Evolutionary conservation across 768 basidiomycete genomes (phyloP).

Genomic region (Leccinum disarticulatum): DNA sequence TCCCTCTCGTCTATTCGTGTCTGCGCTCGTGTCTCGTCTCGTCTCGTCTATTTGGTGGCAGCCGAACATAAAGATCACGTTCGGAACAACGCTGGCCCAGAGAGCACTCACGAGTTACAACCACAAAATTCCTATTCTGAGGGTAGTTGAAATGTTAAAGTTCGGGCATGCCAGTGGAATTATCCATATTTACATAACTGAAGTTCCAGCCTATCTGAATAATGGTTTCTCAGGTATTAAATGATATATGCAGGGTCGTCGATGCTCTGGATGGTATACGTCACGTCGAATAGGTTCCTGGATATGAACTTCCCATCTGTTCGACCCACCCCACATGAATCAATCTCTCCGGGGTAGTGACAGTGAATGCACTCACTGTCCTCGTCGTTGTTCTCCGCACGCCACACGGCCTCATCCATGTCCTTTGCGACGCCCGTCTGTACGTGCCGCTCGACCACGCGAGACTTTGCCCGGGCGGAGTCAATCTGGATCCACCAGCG

Average conservation of each 20-base stretch:
- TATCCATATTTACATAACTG: neutral
- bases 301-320: slow-evolving; percentile 47
- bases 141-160: neutral
- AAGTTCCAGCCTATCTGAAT: neutral
- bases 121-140: neutral
- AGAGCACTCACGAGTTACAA: neutral
- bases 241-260: slow-evolving; percentile 37
- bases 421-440: slow-evolving; percentile 70
- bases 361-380: slow-evolving; percentile 51
- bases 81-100: neutral
- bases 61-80: neutral
- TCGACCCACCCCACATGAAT: neutral
- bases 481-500: slow-evolving; percentile 73
- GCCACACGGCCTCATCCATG: slow-evolving; percentile 60
- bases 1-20: no score
- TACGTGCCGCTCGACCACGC: slow-evolving; percentile 76
- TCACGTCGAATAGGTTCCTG: slow-evolving; percentile 40
- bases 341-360: neutral
- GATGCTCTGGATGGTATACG: slow-evolving; percentile 41
- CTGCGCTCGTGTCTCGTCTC: no score
- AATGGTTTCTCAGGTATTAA: neutral
- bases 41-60: no score
- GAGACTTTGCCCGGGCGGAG: slow-evolving; percentile 48
- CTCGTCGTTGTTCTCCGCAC: slow-evolving; percentile 72
- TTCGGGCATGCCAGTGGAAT: neutral